These are phyloP conservation scores for Stevia rebaudiana DNA, from an alignment of 140 eudicot species.

Conservation along the genomic window DNA sequence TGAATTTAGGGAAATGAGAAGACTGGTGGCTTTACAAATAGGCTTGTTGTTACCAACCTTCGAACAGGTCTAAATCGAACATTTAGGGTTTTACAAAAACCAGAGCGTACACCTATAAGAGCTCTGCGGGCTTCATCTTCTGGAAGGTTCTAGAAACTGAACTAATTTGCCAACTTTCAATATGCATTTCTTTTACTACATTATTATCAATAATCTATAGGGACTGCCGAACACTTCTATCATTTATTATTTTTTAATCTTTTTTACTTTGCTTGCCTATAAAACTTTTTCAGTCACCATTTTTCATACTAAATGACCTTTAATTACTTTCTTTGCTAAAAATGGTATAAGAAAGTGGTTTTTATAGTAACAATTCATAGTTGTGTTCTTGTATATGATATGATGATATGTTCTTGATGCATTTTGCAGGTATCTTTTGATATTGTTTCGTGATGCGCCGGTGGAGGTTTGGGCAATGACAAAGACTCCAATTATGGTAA, in stretches of 20 bases:
- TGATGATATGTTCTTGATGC: slow-evolving; percentile 12
- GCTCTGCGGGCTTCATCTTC: slow-evolving; percentile 96
- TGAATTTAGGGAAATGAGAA: slow-evolving; percentile 72
- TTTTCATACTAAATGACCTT: slow-evolving; percentile 14
- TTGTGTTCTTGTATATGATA: slow-evolving; percentile 10
- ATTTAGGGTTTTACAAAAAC: slow-evolving; percentile 90
- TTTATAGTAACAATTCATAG: neutral
- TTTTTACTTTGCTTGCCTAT: slow-evolving; percentile 6
- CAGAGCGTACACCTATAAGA: slow-evolving; percentile 94
- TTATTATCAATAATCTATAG: neutral
- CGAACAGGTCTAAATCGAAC: slow-evolving; percentile 89
- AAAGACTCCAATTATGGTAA: slow-evolving; percentile 90
- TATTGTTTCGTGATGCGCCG: slow-evolving; percentile 94
- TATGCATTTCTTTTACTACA: neutral
- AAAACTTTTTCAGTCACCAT: neutral
- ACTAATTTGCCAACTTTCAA: slow-evolving; percentile 1
- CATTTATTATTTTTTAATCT: slow-evolving; percentile 1
- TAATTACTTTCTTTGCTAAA: slow-evolving; percentile 14
- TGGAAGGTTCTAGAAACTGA: slow-evolving; percentile 60
- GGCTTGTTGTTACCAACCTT: slow-evolving; percentile 88
- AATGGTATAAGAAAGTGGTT: slow-evolving; percentile 1
- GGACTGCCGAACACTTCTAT: slow-evolving; percentile 9
- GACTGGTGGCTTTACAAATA: slow-evolving; percentile 77
- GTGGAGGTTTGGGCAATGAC: slow-evolving; percentile 99
- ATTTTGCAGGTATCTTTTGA: slow-evolving; percentile 70